Percentiles rank a stretch among this genome's conserved stretches.
These are phyloP conservation scores for Zangia roseola DNA, from an alignment of 768 basidiomycete genomes.

Conservation along the genomic window DNA sequence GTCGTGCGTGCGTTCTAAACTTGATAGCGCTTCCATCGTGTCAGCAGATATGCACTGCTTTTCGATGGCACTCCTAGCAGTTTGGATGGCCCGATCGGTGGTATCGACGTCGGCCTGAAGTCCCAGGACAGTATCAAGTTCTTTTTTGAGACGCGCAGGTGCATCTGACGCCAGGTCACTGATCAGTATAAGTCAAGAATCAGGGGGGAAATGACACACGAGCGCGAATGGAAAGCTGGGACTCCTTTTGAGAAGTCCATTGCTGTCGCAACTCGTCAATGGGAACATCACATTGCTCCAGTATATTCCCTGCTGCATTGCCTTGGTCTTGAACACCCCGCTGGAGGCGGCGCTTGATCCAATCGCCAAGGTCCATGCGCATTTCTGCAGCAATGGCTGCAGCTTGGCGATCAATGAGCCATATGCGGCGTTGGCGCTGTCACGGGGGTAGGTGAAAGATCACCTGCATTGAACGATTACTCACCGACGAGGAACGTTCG, in stretches of 20 bases:
- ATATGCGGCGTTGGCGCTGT: conserved; percentile 29
- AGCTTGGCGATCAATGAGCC: conserved; percentile 36
- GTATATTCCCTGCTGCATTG: conserved; percentile 8
- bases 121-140: not conserved
- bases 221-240: conserved; percentile 7
- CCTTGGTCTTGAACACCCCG: conserved; percentile 16
- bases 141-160: conserved; percentile 1
- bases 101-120: not conserved
- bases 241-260: not conserved
- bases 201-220: no score
- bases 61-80: conserved; percentile 5
- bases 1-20: not conserved
- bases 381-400: not conserved
- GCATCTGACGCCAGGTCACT: no score
- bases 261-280: no score
- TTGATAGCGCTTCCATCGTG: conserved; percentile 17
- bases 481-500: conserved; percentile 33
- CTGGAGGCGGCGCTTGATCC: conserved; percentile 26
- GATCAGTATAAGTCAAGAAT: no score
- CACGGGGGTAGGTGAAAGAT: no score
- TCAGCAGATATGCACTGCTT: not conserved
- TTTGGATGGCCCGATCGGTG: conserved; percentile 24
- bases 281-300: conserved; percentile 15
- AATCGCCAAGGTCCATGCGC: conserved; percentile 21
- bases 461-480: no score